A percentile compares a stretch with the other conserved stretches of the same genome.
phyloP scores from a whole-genome alignment of 306 rosid species.

The cucumber (Cucumis sativus) region Cucumber_9930_V3 NC_026658.2:24670001-24670500 shows the following conservation, averaged over 20 bases:
- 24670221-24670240: not conserved
- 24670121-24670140: too few species aligned
- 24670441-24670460: slow-evolving; percentile 81
- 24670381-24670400: not conserved
- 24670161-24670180: not conserved
- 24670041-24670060: not conserved
- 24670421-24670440: slow-evolving; percentile 4
- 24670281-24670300: not conserved
- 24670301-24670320: too few species aligned
- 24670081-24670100: not conserved
- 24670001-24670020: too few species aligned
- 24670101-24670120: not conserved
- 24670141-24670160: not conserved
- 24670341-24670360: not conserved
- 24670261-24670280: not conserved
- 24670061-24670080: not conserved
- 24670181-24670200: not conserved
- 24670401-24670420: not conserved
- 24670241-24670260: not conserved
- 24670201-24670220: not conserved
- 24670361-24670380: not conserved
- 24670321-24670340: not conserved
- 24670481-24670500: slow-evolving; percentile 34
- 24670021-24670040: not conserved
- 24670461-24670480: slow-evolving; percentile 78